Evolutionary conservation across 2,329 filamentous ascomycete species (phyloP).

Genomic region (Xylaria sp.): DNA sequence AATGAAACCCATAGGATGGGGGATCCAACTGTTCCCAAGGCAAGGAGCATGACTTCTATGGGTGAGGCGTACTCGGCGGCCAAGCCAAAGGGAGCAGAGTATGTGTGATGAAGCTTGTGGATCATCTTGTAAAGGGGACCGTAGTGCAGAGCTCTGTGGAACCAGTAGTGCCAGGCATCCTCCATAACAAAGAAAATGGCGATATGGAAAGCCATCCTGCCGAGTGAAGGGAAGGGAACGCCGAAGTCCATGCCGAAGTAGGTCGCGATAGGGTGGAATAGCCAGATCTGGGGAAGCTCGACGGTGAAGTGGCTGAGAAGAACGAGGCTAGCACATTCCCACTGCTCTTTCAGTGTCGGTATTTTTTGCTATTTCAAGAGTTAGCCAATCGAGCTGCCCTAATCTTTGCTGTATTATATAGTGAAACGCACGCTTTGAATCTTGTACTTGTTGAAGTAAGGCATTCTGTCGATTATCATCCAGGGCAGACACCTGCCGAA

Average conservation of each 20-base stretch:
- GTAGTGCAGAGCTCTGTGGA: constrained; percentile 92
- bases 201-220: constrained; percentile 92
- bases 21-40: constrained; percentile 82
- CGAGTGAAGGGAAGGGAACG: constrained; percentile 87
- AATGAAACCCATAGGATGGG: constrained; percentile 86
- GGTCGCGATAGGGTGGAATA: constrained; percentile 97
- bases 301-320: constrained; percentile 97
- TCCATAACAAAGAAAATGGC: constrained; percentile 94
- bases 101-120: constrained; percentile 99
- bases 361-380: constrained; percentile 71
- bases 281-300: constrained; percentile 97
- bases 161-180: constrained; percentile 99
- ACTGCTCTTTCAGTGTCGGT: constrained; percentile 92
- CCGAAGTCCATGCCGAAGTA: constrained; percentile 89
- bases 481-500: constrained; percentile 92
- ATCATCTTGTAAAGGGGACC: constrained; percentile 95
- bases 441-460: constrained; percentile 92
- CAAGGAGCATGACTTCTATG: constrained; percentile 95
- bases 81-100: constrained; percentile 95
- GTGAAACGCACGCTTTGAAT: constrained; percentile 78
- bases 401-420: neutral
- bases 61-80: constrained; percentile 98
- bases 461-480: constrained; percentile 90
- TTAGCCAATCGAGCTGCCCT: constrained; percentile 40
- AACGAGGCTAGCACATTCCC: constrained; percentile 91